These are phyloP conservation scores for maize (Zea mays) DNA, from an alignment of 176 grass and related monocot species.

Conservation along the genomic window Zm-B73-REFERENCE-NAM-5.0 NC_050097.1:40617001-40617500, in stretches of 20 bases:
- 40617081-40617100: background rate
- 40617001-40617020: background rate
- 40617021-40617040: background rate
- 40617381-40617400: conserved; percentile 40
- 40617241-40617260: too few species aligned
- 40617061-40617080: background rate
- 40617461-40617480: too few species aligned
- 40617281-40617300: background rate
- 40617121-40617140: background rate
- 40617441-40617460: conserved; percentile 32
- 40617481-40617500: background rate
- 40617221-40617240: too few species aligned
- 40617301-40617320: background rate
- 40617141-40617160: background rate
- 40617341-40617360: background rate
- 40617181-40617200: background rate
- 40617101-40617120: background rate
- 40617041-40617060: background rate
- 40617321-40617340: background rate
- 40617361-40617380: conserved; percentile 17
- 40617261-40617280: background rate
- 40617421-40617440: conserved; percentile 30
- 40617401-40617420: conserved; percentile 59
- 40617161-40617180: background rate
- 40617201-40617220: background rate